Evolutionary conservation across 257 asterid genomes (phyloP).

Genomic region (Nicotiana attenuata): DNA sequence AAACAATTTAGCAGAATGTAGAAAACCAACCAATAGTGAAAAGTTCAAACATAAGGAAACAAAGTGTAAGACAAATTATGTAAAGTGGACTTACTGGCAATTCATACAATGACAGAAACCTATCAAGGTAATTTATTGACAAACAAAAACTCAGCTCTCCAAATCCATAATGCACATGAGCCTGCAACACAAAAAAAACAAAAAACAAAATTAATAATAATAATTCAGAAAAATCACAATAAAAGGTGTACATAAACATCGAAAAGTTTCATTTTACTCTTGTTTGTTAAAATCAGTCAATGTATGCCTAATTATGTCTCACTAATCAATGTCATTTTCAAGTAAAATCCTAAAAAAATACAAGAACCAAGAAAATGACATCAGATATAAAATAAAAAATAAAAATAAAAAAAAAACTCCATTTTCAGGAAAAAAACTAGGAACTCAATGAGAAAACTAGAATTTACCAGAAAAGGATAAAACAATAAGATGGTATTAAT

Average conservation of each 20-base stretch:
- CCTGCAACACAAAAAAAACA: slow-evolving; percentile 20
- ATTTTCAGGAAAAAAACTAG: neutral
- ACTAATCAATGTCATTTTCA: slow-evolving; percentile 1
- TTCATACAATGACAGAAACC: slow-evolving; percentile 30
- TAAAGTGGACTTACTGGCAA: slow-evolving; percentile 28
- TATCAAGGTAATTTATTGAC: slow-evolving; percentile 36
- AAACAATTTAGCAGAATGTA: neutral
- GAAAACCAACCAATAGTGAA: slow-evolving; percentile 8
- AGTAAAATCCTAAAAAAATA: neutral
- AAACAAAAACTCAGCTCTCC: slow-evolving; percentile 26
- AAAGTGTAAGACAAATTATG: neutral
- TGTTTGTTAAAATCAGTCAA: neutral
- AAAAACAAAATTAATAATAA: neutral
- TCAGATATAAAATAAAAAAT: neutral
- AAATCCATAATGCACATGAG: slow-evolving; percentile 30
- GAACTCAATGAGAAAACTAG: neutral
- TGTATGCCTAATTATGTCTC: neutral
- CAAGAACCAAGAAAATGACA: neutral
- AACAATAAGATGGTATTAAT: neutral
- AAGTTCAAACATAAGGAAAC: neutral
- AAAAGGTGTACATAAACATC: neutral
- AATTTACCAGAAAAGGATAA: neutral
- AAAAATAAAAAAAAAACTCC: neutral
- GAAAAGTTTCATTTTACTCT: neutral
- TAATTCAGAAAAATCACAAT: neutral